Conservation (phyloP, 371 early-diverging fungal genomes). For the Apophysomyces trapeziformis region DNA sequence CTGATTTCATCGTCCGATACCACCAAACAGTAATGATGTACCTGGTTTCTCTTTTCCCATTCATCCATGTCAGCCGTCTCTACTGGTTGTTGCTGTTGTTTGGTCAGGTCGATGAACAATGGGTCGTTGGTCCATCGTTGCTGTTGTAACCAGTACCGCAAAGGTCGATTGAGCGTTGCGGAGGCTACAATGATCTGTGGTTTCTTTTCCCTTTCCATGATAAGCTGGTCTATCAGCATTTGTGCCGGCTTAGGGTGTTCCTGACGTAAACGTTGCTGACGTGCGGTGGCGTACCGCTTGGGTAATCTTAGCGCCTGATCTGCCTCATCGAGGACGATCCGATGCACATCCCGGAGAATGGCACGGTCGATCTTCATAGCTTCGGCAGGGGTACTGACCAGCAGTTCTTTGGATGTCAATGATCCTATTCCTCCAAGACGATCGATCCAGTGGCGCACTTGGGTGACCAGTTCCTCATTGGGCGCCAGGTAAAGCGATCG, state of each 20-base stretch:
- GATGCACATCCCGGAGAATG: conserved; percentile 44
- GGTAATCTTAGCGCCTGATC: conserved; percentile 73
- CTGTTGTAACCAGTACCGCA: conserved; percentile 62
- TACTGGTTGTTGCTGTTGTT: conserved; percentile 25
- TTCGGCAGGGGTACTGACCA: conserved; percentile 8
- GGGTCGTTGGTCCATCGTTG: conserved; percentile 62
- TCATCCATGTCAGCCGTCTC: conserved; percentile 34
- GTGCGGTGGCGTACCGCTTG: conserved; percentile 59
- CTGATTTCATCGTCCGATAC: conserved; percentile 55
- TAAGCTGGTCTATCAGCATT: conserved; percentile 53
- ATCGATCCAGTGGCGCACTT: conserved; percentile 63
- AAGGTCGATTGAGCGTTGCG: conserved; percentile 74
- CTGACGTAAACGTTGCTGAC: conserved; percentile 50
- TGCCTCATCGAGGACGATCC: conserved; percentile 76
- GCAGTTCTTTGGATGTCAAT: neutral
- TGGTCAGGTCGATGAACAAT: conserved; percentile 64
- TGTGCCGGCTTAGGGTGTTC: conserved; percentile 73
- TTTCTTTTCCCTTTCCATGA: conserved; percentile 26
- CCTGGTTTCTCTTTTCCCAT: neutral
- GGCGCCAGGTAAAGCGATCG: conserved; percentile 79
- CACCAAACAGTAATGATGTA: conserved; percentile 63
- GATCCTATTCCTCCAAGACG: neutral
- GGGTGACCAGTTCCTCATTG: conserved; percentile 88
- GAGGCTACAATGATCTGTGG: conserved; percentile 69
- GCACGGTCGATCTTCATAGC: conserved; percentile 13